These are phyloP conservation scores for Oryza rufipogon DNA, from an alignment of 176 grass and related monocot species.

Conservation along the genomic window DNA sequence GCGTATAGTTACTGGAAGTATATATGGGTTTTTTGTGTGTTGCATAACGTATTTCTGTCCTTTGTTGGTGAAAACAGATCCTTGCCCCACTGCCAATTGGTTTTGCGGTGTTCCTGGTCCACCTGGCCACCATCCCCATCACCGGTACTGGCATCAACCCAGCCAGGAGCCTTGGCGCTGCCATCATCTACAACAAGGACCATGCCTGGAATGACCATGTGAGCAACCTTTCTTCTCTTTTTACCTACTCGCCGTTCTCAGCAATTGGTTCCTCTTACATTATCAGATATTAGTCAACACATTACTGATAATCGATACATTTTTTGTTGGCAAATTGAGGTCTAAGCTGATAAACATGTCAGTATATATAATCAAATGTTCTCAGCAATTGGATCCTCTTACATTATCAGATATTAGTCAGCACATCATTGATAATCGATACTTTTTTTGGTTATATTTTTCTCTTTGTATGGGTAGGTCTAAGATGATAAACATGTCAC, in stretches of 20 bases:
- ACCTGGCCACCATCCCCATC: conserved; percentile 96
- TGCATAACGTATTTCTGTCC: not conserved
- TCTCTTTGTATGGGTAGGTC: conserved; percentile 7
- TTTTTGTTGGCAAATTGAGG: not conserved
- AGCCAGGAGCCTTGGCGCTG: conserved; percentile 83
- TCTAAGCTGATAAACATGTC: too few relatives aligned
- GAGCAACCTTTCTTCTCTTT: conserved; percentile 36
- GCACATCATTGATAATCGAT: not conserved
- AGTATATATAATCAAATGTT: not conserved
- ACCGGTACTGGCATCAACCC: conserved; percentile 98
- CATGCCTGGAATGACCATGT: conserved; percentile 89
- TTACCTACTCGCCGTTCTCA: conserved; percentile 23
- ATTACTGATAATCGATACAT: not conserved
- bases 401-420: not conserved
- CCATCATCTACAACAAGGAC: conserved; percentile 83
- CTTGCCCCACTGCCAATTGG: conserved; percentile 93
- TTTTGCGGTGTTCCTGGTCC: conserved; percentile 94
- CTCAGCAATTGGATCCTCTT: not conserved
- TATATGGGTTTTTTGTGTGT: not conserved
- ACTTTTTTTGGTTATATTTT: not conserved
- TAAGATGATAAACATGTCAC: conserved; percentile 6
- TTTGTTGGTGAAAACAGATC: conserved; percentile 57
- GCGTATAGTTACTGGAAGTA: not conserved
- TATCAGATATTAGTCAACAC: not conserved
- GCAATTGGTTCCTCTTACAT: not conserved